Evolutionary conservation across 176 grass and related monocot genomes (phyloP).

Genomic region (Juncus inflexus): DNA sequence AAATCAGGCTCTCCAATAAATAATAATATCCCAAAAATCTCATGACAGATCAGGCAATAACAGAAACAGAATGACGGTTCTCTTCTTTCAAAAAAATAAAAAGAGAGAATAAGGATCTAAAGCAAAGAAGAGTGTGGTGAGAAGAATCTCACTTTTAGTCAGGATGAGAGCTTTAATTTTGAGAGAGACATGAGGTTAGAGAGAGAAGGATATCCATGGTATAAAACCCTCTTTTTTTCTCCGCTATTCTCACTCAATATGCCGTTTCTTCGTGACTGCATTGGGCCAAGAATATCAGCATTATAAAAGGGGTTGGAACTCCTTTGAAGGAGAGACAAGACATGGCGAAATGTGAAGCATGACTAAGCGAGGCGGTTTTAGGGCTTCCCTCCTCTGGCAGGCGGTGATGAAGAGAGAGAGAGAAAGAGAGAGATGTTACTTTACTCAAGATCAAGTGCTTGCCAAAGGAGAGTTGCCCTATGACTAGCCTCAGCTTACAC

Average conservation of each 20-base stretch:
- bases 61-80: too few species aligned
- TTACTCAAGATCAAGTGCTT: conserved; percentile 9
- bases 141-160: conserved; percentile 17
- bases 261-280: not conserved
- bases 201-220: conserved; percentile 28
- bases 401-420: not conserved
- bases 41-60: too few species aligned
- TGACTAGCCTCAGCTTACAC: conserved; percentile 29
- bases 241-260: conserved; percentile 2
- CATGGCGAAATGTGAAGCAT: not conserved
- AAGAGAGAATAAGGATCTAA: too few species aligned
- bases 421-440: not conserved
- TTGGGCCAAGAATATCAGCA: not conserved
- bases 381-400: conserved; percentile 35
- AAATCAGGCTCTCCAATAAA: too few species aligned
- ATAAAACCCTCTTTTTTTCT: conserved; percentile 8
- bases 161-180: conserved; percentile 6
- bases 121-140: conserved; percentile 10
- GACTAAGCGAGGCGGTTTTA: conserved; percentile 27
- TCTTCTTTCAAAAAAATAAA: too few species aligned
- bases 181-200: conserved; percentile 7
- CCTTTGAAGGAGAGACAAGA: not conserved
- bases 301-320: conserved; percentile 16
- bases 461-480: conserved; percentile 57
- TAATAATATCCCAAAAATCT: too few species aligned